Evolutionary conservation across 2,329 filamentous ascomycete genomes (phyloP).

Genomic region (Trichoderma polysporum): DNA sequence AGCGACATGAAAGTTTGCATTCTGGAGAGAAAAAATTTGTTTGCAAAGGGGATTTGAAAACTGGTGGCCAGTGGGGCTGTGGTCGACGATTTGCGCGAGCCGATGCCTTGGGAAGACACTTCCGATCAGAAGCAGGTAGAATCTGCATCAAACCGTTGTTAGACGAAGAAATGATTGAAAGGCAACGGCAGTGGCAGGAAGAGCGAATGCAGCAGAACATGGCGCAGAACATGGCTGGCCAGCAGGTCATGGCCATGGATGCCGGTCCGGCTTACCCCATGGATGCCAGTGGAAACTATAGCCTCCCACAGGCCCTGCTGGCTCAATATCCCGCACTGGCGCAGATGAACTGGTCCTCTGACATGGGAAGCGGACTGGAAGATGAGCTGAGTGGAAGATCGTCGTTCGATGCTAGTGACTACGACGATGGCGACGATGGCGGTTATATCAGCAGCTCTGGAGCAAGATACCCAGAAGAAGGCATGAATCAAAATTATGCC

Average conservation of each 20-base stretch:
- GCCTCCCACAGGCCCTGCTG: constrained; percentile 81
- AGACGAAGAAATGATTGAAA: constrained; percentile 86
- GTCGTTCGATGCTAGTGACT: constrained; percentile 80
- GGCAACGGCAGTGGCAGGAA: constrained; percentile 73
- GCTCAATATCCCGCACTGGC: constrained; percentile 94
- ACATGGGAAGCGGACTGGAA: constrained; percentile 69
- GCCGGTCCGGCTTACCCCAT: constrained; percentile 58
- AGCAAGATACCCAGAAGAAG: constrained; percentile 57
- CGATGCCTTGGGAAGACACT: constrained; percentile 90
- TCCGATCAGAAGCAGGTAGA: constrained; percentile 90
- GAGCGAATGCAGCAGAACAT: constrained; percentile 67
- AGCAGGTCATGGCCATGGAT: constrained; percentile 59
- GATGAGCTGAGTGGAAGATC: constrained; percentile 76
- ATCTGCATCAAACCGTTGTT: constrained; percentile 97
- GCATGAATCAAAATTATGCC: constrained; percentile 54
- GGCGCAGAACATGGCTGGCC: constrained; percentile 58
- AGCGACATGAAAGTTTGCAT: constrained; percentile 93
- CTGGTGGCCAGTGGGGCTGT: constrained; percentile 85
- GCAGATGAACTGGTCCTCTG: constrained; percentile 75
- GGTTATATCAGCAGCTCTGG: constrained; percentile 66
- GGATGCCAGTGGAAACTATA: constrained; percentile 58
- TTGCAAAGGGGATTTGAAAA: constrained; percentile 86
- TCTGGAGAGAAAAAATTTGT: constrained; percentile 99
- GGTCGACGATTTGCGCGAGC: constrained; percentile 90
- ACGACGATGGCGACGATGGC: constrained; percentile 69